Evolutionary conservation across 768 basidiomycete genomes (phyloP).

Genomic region (Hericium erinaceus): DNA sequence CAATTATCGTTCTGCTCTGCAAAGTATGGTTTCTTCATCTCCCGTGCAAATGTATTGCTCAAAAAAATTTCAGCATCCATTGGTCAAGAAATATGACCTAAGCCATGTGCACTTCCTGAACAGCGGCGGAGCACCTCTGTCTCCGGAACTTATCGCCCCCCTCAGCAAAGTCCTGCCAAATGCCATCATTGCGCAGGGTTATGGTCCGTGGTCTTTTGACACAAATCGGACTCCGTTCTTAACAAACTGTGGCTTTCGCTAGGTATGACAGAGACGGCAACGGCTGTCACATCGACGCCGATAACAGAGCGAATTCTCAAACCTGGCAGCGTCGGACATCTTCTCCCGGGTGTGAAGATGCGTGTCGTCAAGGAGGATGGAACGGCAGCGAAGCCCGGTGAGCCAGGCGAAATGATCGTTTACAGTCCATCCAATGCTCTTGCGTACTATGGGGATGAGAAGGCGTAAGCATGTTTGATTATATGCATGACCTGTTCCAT

Average conservation of each 20-base stretch:
- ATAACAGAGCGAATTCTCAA: constrained; percentile 36
- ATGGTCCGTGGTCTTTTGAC: constrained; percentile 27
- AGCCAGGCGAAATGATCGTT: constrained; percentile 50
- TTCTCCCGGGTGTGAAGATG: constrained; percentile 43
- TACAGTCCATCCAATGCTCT: constrained; percentile 31
- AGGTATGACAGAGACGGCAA: constrained; percentile 67
- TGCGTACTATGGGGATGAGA: constrained; percentile 40
- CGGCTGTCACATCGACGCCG: constrained; percentile 45
- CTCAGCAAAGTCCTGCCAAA: constrained; percentile 42
- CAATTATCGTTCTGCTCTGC: constrained; percentile 22
- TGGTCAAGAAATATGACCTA: constrained; percentile 23
- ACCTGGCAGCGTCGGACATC: constrained; percentile 36
- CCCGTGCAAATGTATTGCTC: not conserved
- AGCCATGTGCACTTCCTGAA: constrained; percentile 18
- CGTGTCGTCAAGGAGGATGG: constrained; percentile 48
- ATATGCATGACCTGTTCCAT: not conserved
- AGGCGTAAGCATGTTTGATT: constrained; percentile 38
- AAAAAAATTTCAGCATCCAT: constrained; percentile 17
- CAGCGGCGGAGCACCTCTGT: constrained; percentile 27
- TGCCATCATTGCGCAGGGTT: constrained; percentile 51
- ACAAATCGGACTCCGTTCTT: not conserved
- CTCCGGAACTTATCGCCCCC: constrained; percentile 26
- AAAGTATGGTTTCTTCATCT: constrained; percentile 15
- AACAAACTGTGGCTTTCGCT: not conserved
- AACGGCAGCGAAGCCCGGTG: constrained; percentile 38